Conservation (phyloP, 495 filamentous ascomycete species). For the Aspergillus cristatus region DNA sequence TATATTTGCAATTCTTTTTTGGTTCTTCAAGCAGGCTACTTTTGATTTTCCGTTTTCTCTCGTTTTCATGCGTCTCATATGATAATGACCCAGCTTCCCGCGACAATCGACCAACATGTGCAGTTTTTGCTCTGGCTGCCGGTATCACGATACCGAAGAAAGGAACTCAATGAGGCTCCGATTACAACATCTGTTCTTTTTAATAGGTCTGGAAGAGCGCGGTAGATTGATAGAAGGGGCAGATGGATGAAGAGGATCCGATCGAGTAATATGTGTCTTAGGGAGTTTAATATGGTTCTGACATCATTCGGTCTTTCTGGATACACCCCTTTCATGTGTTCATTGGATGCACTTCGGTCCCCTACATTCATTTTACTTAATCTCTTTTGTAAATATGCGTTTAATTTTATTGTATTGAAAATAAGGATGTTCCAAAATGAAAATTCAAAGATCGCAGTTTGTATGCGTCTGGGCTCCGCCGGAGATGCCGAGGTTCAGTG, state of each 20-base stretch:
- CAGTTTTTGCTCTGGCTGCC: too few relatives aligned
- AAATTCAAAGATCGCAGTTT: too few relatives aligned
- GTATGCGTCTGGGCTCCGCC: too few relatives aligned
- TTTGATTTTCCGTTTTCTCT: constrained; percentile 18
- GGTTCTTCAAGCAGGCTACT: constrained; percentile 12
- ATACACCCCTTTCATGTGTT: constrained; percentile 10
- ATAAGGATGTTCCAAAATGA: too few relatives aligned
- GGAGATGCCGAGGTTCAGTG: too few relatives aligned
- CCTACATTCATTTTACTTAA: constrained; percentile 4
- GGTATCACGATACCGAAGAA: too few relatives aligned
- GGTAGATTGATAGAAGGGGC: too few relatives aligned
- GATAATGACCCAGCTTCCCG: not conserved
- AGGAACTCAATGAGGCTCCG: too few relatives aligned
- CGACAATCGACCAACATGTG: not conserved
- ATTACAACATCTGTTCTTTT: too few relatives aligned
- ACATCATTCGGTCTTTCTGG: constrained; percentile 8
- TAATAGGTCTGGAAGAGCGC: too few relatives aligned
- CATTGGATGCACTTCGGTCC: constrained; percentile 10
- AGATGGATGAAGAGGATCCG: not conserved
- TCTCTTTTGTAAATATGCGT: constrained; percentile 6
- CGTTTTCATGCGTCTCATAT: not conserved
- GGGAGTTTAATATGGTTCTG: not conserved
- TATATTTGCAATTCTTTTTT: constrained; percentile 15
- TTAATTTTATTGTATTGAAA: not conserved
- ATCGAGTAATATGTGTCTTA: constrained; percentile 6